Evolutionary conservation across 495 filamentous ascomycete genomes (phyloP), one percentile per base, ranked within the genome.

Genomic region (Chlorociboria aeruginascens): DNA sequence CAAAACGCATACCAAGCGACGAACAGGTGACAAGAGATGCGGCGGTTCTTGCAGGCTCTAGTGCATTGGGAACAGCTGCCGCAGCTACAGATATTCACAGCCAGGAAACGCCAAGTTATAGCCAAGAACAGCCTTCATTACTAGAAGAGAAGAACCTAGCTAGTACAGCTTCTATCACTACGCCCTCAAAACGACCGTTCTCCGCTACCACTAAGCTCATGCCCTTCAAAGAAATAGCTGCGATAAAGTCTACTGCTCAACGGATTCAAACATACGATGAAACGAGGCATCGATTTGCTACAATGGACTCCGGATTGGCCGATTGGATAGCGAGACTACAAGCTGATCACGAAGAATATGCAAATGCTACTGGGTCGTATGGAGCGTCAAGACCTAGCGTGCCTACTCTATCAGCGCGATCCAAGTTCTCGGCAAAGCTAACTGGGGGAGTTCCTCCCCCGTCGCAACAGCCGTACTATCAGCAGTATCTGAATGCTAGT

Each of bases 261-360:
- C 78, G 86, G 17, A 81, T 88, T 39, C 63, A 69, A 32, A 76
- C 77, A 1, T 92, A 79, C 58, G 73, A 86, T 52, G 74, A 77
- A 32, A 82, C 83, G 0, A 72, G 85, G 40, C 64, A 70, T 12
- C 79, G 86, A 45, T 87, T 86, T 52, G 81, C 83, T 1, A 63
- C 69, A 8, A 73, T 82, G 46, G 76, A 94, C 46, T 81, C 81
- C 7, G 87, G 89, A 3, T 64, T 95, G 9, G 63, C 66, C n/a
- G 66, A 81, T 43, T 95, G 89, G 89, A 64, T 94, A 42, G 50
- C 66, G 6, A 49, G 39, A 17, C 56, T 48, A 51, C 29, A 38
- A 35, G 14, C 43, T 36, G 40, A 53, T 30, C 28, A 45, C 38
- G 55, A 55, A 14, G 54, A 54, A 20, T 56, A 60, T 39, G 56